Evolutionary conservation across 2,329 filamentous ascomycete species (phyloP).

Genomic region (Pestalotiopsis sp.): DNA sequence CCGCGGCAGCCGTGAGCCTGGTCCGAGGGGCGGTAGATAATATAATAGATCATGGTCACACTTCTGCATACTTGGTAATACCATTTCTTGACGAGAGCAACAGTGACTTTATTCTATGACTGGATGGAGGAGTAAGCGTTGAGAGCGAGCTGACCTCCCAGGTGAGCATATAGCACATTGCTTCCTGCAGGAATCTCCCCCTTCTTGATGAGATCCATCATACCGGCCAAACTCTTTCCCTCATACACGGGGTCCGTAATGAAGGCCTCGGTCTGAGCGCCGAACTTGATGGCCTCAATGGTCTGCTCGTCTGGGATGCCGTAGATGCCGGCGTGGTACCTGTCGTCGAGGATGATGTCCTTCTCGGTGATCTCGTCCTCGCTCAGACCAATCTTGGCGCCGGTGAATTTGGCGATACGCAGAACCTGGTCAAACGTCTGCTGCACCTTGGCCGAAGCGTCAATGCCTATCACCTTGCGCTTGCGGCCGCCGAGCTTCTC

Average conservation of each 20-base stretch:
- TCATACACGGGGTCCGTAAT: constrained; percentile 79
- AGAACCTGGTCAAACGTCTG: constrained; percentile 68
- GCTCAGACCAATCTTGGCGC: constrained; percentile 60
- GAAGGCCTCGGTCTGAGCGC: constrained; percentile 69
- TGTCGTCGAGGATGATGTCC: constrained; percentile 63
- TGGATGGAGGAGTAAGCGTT: constrained; percentile 64
- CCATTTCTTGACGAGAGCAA: neutral
- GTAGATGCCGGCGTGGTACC: constrained; percentile 70
- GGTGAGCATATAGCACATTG: constrained; percentile 73
- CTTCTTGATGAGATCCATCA: constrained; percentile 67
- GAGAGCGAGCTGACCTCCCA: constrained; percentile 70
- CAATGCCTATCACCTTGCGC: constrained; percentile 67
- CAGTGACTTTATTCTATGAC: constrained; percentile 13
- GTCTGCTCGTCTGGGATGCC: constrained; percentile 69
- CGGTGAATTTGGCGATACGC: constrained; percentile 67
- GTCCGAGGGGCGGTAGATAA: too few species aligned
- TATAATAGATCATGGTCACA: too few species aligned
- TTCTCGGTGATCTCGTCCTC: constrained; percentile 61
- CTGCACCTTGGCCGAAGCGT: constrained; percentile 61
- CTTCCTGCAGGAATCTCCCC: constrained; percentile 60
- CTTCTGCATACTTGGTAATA: too few species aligned
- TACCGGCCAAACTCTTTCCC: constrained; percentile 73
- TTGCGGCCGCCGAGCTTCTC: constrained; percentile 48
- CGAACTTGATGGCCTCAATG: constrained; percentile 69
- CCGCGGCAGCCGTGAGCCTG: too few species aligned